These are phyloP conservation scores for Phascolomyces articulosus DNA, from an alignment of 371 early-diverging fungal species.

Conservation along the genomic window DNA sequence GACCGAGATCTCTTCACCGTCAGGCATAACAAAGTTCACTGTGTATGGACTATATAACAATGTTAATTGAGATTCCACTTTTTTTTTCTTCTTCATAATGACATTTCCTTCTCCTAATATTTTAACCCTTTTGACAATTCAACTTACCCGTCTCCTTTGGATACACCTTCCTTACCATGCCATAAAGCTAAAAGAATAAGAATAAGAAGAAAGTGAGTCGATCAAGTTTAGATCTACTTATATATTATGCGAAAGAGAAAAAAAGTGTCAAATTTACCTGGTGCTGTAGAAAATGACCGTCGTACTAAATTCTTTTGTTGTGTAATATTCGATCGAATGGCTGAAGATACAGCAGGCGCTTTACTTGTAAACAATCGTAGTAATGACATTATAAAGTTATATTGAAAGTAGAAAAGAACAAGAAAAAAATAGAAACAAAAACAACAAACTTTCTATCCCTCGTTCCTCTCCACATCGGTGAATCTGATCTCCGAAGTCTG, in stretches of 20 bases:
- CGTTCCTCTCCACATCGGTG: neutral
- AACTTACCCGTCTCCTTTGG: slow-evolving; percentile 44
- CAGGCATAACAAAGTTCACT: slow-evolving; percentile 68
- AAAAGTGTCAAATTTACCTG: slow-evolving; percentile 19
- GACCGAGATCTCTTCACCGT: slow-evolving; percentile 79
- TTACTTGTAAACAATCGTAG: slow-evolving; percentile 35
- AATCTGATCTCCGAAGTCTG: neutral
- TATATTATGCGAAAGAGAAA: neutral
- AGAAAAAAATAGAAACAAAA: neutral
- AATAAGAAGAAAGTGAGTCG: neutral
- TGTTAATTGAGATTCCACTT: no score
- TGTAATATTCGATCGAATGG: neutral
- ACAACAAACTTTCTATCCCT: neutral
- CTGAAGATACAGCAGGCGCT: slow-evolving; percentile 15
- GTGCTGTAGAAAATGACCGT: slow-evolving; percentile 27
- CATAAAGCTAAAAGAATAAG: slow-evolving; percentile 19
- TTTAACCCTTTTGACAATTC: neutral
- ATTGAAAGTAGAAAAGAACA: slow-evolving; percentile 2
- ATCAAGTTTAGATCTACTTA: neutral
- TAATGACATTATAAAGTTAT: slow-evolving; percentile 27
- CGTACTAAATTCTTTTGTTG: neutral
- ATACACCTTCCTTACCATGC: slow-evolving; percentile 34
- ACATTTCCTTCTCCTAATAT: no score
- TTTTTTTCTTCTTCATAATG: no score
- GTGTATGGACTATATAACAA: slow-evolving; percentile 43